These are phyloP conservation scores for Hypholoma sublateritium DNA, from an alignment of 768 basidiomycete species.

Conservation along the genomic window DNA sequence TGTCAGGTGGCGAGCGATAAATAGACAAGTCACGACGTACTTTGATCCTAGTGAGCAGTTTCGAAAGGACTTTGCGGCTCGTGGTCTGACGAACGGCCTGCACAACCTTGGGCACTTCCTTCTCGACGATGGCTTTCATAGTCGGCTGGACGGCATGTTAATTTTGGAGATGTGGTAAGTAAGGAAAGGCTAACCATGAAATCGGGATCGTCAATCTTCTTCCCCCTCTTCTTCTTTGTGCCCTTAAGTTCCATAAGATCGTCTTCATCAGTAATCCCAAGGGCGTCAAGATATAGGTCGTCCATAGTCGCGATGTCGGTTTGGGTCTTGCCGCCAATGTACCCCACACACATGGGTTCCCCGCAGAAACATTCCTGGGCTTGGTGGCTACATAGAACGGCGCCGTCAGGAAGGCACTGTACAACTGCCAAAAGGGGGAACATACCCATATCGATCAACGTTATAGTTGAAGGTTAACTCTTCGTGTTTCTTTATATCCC, in stretches of 20 bases:
- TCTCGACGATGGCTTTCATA: constrained; percentile 70
- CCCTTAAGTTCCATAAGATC: constrained; percentile 85
- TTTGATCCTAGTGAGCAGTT: constrained; percentile 83
- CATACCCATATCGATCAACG: constrained; percentile 95
- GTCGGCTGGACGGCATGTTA: constrained; percentile 52
- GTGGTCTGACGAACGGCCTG: constrained; percentile 88
- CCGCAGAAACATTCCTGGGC: constrained; percentile 95
- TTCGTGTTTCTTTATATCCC: constrained; percentile 72
- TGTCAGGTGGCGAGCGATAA: background rate
- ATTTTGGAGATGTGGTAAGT: constrained; percentile 1
- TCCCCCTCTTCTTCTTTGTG: constrained; percentile 89
- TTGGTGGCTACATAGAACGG: constrained; percentile 67
- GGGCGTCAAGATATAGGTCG: constrained; percentile 90
- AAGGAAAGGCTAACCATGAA: constrained; percentile 61
- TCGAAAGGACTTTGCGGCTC: constrained; percentile 78
- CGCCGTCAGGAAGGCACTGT: background rate
- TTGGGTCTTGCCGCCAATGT: constrained; percentile 97
- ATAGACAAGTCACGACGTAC: constrained; percentile 34
- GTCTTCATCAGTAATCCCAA: constrained; percentile 92
- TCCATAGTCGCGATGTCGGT: constrained; percentile 95
- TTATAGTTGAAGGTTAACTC: constrained; percentile 99
- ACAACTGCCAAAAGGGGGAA: background rate
- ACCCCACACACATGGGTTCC: constrained; percentile 93
- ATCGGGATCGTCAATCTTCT: constrained; percentile 90
- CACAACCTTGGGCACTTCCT: constrained; percentile 88